phyloP scores from a whole-genome alignment of 2,329 filamentous ascomycete species.

The Paecilomyces sp. region DNA sequence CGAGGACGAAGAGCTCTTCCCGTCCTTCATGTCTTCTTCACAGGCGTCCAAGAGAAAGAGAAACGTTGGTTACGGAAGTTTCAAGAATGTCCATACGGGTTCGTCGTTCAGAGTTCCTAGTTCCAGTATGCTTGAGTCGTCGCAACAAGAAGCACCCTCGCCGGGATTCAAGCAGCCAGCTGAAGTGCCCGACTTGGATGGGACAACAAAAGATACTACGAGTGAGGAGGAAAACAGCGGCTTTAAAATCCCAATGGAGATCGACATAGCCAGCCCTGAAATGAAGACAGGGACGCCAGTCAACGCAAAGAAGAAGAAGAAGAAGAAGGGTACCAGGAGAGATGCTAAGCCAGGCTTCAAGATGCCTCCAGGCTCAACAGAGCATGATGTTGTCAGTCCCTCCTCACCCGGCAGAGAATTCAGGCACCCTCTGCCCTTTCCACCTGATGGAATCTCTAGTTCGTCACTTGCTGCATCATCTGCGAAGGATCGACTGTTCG shows the following conservation, averaged over 20 bases:
- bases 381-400: slow-evolving; percentile 3
- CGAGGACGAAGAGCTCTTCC: slow-evolving; percentile 1
- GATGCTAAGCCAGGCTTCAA: background rate
- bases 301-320: background rate
- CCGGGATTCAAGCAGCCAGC: slow-evolving; percentile 4
- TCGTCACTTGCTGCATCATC: slow-evolving; percentile 21
- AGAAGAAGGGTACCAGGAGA: background rate
- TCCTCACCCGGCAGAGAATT: slow-evolving; percentile 11
- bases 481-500: slow-evolving; percentile 12
- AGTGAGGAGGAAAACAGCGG: slow-evolving; percentile 7
- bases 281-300: slow-evolving; percentile 3
- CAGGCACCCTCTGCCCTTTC: slow-evolving; percentile 17
- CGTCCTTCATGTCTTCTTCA: slow-evolving; percentile 5
- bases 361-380: slow-evolving; percentile 3
- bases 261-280: slow-evolving; percentile 10
- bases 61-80: slow-evolving; percentile 10
- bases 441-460: slow-evolving; percentile 15
- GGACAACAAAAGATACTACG: background rate
- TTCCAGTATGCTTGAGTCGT: slow-evolving; percentile 8
- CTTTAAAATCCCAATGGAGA: slow-evolving; percentile 19
- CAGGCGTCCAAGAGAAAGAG: slow-evolving; percentile 11
- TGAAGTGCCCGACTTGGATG: background rate
- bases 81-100: slow-evolving; percentile 7
- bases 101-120: slow-evolving; percentile 8
- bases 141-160: slow-evolving; percentile 4